Evolutionary conservation across 2,329 filamentous ascomycete genomes (phyloP).

Genomic region (Colletotrichum nymphaeae): DNA sequence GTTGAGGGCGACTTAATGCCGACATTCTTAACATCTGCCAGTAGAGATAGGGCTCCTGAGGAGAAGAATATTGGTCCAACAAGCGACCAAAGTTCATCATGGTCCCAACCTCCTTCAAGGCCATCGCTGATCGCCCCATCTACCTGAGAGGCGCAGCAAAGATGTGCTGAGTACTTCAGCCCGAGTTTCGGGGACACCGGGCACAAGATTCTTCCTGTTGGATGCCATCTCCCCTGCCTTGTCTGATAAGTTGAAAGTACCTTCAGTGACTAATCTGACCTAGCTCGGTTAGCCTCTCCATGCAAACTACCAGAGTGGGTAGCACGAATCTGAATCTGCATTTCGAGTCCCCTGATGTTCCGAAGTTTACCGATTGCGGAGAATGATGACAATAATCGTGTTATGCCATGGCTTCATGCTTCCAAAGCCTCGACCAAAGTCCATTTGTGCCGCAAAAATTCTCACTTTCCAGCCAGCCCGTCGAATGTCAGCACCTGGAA

Average conservation of each 20-base stretch:
- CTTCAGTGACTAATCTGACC: background rate
- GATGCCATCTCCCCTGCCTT: background rate
- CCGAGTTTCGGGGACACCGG: background rate
- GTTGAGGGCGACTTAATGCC: background rate
- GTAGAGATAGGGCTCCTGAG: background rate
- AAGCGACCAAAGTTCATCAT: background rate
- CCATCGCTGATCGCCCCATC: background rate
- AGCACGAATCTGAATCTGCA: background rate
- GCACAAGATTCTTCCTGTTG: background rate
- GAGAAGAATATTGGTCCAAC: background rate
- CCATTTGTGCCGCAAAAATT: background rate
- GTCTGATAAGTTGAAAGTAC: background rate
- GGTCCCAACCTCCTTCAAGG: background rate
- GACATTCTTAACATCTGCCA: background rate
- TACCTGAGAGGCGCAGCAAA: background rate
- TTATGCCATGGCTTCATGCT: background rate
- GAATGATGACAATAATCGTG: background rate
- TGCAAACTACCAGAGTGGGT: background rate
- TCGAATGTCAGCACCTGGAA: background rate
- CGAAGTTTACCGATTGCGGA: background rate
- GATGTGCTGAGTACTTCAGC: background rate
- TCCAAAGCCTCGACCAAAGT: background rate
- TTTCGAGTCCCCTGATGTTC: background rate
- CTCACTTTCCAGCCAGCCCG: too few relatives aligned
- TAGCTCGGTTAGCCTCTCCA: background rate